Base-by-base conservation (phyloP, 2,329 filamentous ascomycete species). In the Paraphoma sp. region DNA sequence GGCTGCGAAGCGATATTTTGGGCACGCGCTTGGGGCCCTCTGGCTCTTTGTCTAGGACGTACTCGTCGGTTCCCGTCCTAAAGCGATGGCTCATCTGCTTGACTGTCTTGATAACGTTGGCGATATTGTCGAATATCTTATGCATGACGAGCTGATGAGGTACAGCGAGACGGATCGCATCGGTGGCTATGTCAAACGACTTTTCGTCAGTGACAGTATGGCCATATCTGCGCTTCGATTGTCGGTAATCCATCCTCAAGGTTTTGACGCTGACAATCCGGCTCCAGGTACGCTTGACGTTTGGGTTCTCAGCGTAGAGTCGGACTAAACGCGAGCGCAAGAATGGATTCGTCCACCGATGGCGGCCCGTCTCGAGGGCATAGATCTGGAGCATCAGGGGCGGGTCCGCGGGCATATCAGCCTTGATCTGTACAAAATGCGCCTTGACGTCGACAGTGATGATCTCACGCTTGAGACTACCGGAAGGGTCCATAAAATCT, bases 11-110 rank as follows among this genome's bases (percentile, higher is more conserved):
- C 0, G 93, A 94, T 18, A 99, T 82, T 70, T 91, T 94, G 1
- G 95, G 95, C 0, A 99, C 88, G 45, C 86, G 82, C 74, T 96
- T 98, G 0, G 96, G 92, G 0, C 85, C 89, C 76, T 97, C 92
- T 0, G 95, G 92, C 9, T 85, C 84, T 76, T 97, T 97, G 14
- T 90, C 88, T 2, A 97, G 82, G 36, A 96, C 89, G 72, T 97
- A 96, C 59, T 97, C 92, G 64, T 94, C 91, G 0, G 89, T 92
- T 0, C 91, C 90, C 0, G 92, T 96, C 73, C 87, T 87, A 81
- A 98, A 97, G 10, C 94, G 89, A 77, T 98, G 92, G 62, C 96
- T 91, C n/a, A 99, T 84, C 70, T 99, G 95, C 71, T 94, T 85
- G 14, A 90, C 87, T 1, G 93, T 90, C 76, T 99, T 99, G 63